Evolutionary conservation across 495 filamentous ascomycete genomes (phyloP), one percentile per base, ranked within the genome.

Genomic region (Aspergillus nidulans): DNA sequence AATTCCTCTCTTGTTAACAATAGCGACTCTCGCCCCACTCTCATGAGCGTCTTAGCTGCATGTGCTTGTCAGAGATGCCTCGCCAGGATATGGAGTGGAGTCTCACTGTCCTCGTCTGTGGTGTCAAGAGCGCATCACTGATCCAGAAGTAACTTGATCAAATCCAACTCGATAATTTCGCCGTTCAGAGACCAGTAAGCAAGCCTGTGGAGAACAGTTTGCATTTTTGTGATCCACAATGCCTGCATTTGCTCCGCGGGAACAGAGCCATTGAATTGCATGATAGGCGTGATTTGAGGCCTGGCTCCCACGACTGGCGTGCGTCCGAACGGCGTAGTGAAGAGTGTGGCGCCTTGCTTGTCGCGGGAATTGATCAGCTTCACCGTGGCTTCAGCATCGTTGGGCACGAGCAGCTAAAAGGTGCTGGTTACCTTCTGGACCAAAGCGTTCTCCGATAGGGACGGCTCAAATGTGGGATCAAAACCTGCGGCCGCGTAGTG

Each of bases 131-230:
- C 13, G 32, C 48, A 49, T 20, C 58, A 48, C 34, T 60, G 41
- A 1, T 40, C 38, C 2, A 59, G 28, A n/a, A 61, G 41, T 5
- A 55, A 30, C 12, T 54, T 47, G 19, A 64, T 39, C 7, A 59
- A 16, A 23, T 28, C 19, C 24, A 43, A n/a, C 19, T 56, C 20
- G 34, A 56, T 50, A 25, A 49, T 52, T 10, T 56, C 49, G 30
- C 48, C 42, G 16, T 58, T 23, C 1, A 42, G n/a, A 26, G 52
- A 62, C 4, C 9, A 4, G 20, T 28, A 18, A 19, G 53, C 60
- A n/a, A 59, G 43, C 6, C 42, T 43, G 38, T 63, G 60, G 38
- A 63, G 42, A 49, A 52, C 56, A 12, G 49, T 59, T 39, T 55
- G 56, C n/a, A 12, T 26, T 43, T 39, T 55, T 56, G 24, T 30